Base-by-base conservation (phyloP, 306 rosid genomes). In the Ammopiptanthus mongolicus region DNA sequence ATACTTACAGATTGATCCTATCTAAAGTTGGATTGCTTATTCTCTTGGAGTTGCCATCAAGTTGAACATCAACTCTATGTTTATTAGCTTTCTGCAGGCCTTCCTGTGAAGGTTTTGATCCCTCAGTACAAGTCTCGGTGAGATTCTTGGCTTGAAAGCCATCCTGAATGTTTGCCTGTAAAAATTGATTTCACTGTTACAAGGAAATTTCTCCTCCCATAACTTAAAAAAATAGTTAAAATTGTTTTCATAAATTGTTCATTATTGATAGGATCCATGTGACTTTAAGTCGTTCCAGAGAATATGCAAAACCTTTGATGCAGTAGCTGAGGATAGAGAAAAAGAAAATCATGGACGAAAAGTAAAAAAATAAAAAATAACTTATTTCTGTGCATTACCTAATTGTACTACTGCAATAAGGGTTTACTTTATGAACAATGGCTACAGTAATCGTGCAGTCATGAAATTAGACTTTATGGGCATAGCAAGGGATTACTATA, bases 1-100 rank as follows among this genome's bases (percentile, higher is more conserved):
- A 52, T 69, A 77, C 98, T 92, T 84, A 96, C 99, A 96, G 86
- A 67, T 90, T 89, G 56, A 90, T 90, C 91, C 99, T 86, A 70
- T 92, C 90, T 62, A 92, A 81, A 55, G 98, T 89, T 36, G 90
- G 81, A 63, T 72, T 87, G 84, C 68, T 83, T 87, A 81, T 92
- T 67, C 83, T 74, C 71, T 77, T 82, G 81, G 84, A 78, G 65
- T 72, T 83, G 78, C 82, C 70, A 48, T 67, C 65, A 61, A 51
- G 81, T 67, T 68, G 86, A 47, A 39, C 80, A 56, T 78, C 81
- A 78, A 51, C 79, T 74, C 69, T 73, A 50, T 78, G 80, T 72
- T 82, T 79, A 33, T 69, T 79, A 63, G 31, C 67, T 61, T 79
- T 74, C 25, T 57, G 37, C 44, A 15, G 62, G 23, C 33, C 58